A percentile compares a stretch with the other conserved stretches of the same genome.
These are phyloP conservation scores for Corchorus capsularis DNA, from an alignment of 345 rosid genomes.

Conservation along the genomic window DNA sequence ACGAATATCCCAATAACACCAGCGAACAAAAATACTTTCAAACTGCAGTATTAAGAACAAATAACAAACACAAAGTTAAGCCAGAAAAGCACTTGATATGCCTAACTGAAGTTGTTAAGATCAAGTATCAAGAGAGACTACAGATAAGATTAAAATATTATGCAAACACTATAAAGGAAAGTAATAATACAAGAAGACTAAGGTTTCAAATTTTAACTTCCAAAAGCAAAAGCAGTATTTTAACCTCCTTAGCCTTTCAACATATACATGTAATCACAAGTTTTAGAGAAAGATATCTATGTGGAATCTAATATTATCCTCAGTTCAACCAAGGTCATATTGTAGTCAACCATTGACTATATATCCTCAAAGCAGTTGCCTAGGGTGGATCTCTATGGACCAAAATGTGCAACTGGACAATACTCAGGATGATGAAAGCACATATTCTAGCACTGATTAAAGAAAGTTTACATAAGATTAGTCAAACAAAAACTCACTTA, in stretches of 20 bases:
- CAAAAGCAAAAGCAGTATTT: neutral
- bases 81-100: slow-evolving; percentile 16
- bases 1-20: slow-evolving; percentile 84
- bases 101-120: neutral
- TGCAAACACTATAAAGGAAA: neutral
- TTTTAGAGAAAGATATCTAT: too few relatives aligned
- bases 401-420: neutral
- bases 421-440: neutral
- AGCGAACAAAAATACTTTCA: slow-evolving; percentile 82
- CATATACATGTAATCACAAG: too few relatives aligned
- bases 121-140: slow-evolving; percentile 8
- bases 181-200: neutral
- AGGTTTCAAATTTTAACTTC: neutral
- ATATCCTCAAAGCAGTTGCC: neutral
- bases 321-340: neutral
- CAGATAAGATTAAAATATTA: slow-evolving; percentile 12
- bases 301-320: too few relatives aligned
- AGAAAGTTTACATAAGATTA: neutral
- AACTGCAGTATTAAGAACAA: slow-evolving; percentile 55
- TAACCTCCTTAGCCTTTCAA: too few relatives aligned
- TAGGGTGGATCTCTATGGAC: neutral
- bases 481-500: slow-evolving; percentile 1
- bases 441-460: neutral
- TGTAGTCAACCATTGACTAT: neutral
- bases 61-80: slow-evolving; percentile 14